Evolutionary conservation across 2,329 filamentous ascomycete genomes (phyloP), one percentile per base, ranked within the genome.

Genomic region (Cladosporium sp.): DNA sequence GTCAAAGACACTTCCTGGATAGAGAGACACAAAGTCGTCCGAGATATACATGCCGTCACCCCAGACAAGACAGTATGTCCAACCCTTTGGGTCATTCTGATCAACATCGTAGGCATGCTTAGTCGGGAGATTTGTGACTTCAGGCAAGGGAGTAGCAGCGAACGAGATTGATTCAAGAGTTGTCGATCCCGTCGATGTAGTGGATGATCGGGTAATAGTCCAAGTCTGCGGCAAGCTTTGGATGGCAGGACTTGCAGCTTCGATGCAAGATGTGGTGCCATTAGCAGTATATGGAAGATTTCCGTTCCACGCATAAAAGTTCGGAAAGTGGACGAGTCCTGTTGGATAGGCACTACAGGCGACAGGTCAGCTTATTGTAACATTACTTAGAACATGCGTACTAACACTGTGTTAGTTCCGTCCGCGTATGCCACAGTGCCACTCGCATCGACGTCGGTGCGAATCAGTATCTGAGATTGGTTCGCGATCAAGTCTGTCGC

Each of bases 401-500:
- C 42, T 45, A 8, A 45, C 42, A 45, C 25, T 28, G 42, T 45
- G 42, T 22, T 25, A 4, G 42, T 25, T 5, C 40, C 40, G 7
- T 43, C 40, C 40, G 15, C 17, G 4, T 25, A 25, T 22, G 51
- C 43, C 17, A 59, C 58, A 36, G 58, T 50, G 15, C 58, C 58
- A n/a, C 34, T 34, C 14, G 51, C 39, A 25, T 59, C 55, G 15
- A 47, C 45, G 25, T 59, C 58, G 19, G 58, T 59, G 11, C 58
- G 40, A 7, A 51, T 55, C 4, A 55, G 37, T 2, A 55, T 17
- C 3, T 36, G 12, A 3, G 47, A 38, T 5, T 28, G 30, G 9
- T 34, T 19, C 4, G 15, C 8, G 15, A 51, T 3, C 7, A 51
- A 14, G 9, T 51, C 30, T 11, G 5, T 51, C 12, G 6, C 47